These are phyloP conservation scores for Colletotrichum horii DNA, from an alignment of 2,329 filamentous ascomycete genomes.

Conservation along the genomic window DNA sequence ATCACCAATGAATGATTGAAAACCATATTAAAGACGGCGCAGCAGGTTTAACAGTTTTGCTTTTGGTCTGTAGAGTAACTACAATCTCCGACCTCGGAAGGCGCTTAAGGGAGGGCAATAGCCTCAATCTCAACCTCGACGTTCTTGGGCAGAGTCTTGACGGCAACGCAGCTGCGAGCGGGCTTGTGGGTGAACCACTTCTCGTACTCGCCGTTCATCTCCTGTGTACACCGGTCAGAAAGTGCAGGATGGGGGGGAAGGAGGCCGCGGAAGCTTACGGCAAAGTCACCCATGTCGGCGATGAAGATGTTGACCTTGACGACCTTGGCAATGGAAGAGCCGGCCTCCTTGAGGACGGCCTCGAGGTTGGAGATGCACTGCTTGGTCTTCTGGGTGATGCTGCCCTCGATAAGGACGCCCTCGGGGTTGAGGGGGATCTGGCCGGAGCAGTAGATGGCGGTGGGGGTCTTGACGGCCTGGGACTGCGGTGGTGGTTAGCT, in stretches of 20 bases:
- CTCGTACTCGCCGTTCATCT: constrained; percentile 86
- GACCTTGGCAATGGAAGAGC: constrained; percentile 77
- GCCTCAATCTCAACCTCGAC: constrained; percentile 91
- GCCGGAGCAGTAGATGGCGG: constrained; percentile 71
- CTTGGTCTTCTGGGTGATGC: constrained; percentile 67
- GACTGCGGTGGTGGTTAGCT: constrained; percentile 47
- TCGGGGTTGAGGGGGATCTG: constrained; percentile 73
- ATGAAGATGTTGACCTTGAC: constrained; percentile 95
- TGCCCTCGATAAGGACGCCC: constrained; percentile 61
- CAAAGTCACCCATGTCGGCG: constrained; percentile 89
- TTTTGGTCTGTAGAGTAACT: not conserved
- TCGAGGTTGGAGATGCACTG: constrained; percentile 78
- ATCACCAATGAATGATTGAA: not conserved
- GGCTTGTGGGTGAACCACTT: constrained; percentile 86
- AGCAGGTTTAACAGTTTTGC: not conserved
- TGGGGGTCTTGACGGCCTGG: constrained; percentile 70
- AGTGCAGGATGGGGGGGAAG: not conserved
- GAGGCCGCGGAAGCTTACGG: constrained; percentile 42
- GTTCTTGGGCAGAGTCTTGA: constrained; percentile 85
- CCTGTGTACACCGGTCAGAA: constrained; percentile 36
- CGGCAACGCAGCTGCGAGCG: constrained; percentile 87
- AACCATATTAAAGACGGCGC: not conserved
- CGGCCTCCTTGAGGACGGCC: constrained; percentile 82
- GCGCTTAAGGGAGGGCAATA: constrained; percentile 69
- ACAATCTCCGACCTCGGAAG: not conserved